Percentiles rank a stretch among this genome's conserved stretches.
Conservation (phyloP, 306 rosid genomes). For the Cucurbita ficifolia region DNA sequence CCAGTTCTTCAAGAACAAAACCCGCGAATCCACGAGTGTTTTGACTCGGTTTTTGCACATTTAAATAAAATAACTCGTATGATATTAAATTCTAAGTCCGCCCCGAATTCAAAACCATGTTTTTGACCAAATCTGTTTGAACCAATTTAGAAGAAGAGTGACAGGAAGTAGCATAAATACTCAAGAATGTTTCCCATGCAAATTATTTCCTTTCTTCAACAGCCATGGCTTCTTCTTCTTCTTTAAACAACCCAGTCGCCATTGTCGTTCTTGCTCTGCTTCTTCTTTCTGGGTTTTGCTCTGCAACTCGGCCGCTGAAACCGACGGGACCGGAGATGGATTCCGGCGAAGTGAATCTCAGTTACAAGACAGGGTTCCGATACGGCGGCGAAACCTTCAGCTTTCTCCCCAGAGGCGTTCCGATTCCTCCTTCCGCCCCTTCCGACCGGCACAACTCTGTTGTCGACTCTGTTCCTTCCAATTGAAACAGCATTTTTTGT, state of each 20-base stretch:
- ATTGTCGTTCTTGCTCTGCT: slow-evolving; percentile 20
- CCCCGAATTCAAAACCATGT: background rate
- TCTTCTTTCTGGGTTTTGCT: slow-evolving; percentile 30
- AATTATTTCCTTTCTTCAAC: background rate
- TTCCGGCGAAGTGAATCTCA: background rate
- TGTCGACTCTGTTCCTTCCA: slow-evolving; percentile 36
- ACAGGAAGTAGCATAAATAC: background rate
- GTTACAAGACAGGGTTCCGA: slow-evolving; percentile 9
- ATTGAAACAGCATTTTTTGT: slow-evolving; percentile 7
- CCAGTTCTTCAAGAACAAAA: too few relatives aligned
- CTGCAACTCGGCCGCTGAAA: slow-evolving; percentile 46
- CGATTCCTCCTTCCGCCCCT: slow-evolving; percentile 76
- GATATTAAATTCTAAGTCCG: background rate
- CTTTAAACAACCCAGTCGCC: background rate
- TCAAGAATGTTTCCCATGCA: background rate
- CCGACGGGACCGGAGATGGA: background rate
- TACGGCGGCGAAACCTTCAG: slow-evolving; percentile 36
- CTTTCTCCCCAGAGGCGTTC: slow-evolving; percentile 59
- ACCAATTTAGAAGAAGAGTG: background rate
- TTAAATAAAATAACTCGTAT: too few relatives aligned
- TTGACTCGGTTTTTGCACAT: too few relatives aligned
- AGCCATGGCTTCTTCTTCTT: slow-evolving; percentile 1
- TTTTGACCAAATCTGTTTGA: background rate
- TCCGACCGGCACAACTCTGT: slow-evolving; percentile 66
- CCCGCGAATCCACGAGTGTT: too few relatives aligned